A percentile compares a stretch with the other conserved stretches of the same genome.
phyloP scores from a whole-genome alignment of 768 basidiomycete species.

The Lactarius indigo region DNA sequence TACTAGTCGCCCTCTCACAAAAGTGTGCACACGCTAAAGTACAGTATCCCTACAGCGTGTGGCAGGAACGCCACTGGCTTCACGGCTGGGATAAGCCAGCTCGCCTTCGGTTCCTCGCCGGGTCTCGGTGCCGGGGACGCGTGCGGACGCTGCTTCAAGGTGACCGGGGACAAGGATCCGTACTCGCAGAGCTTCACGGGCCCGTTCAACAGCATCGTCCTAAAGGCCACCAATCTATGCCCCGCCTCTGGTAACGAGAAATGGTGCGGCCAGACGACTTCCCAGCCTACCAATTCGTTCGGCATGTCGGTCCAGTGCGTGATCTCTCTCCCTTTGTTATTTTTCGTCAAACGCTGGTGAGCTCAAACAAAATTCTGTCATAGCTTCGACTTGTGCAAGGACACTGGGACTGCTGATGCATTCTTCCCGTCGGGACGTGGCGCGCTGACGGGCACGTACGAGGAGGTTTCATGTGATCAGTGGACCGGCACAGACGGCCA shows the following conservation, averaged over 20 bases:
- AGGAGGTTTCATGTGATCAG: slow-evolving; percentile 53
- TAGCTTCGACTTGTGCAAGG: neutral
- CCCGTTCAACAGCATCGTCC: slow-evolving; percentile 53
- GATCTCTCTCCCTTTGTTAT: neutral
- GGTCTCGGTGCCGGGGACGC: slow-evolving; percentile 54
- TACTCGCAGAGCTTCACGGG: slow-evolving; percentile 48
- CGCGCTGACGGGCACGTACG: slow-evolving; percentile 50
- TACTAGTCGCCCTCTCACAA: neutral
- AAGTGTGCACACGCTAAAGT: neutral
- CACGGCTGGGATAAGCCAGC: slow-evolving; percentile 55
- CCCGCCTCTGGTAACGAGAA: slow-evolving; percentile 46
- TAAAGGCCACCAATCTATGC: slow-evolving; percentile 46
- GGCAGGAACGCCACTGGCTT: slow-evolving; percentile 48
- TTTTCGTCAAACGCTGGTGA: neutral
- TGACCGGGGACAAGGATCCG: slow-evolving; percentile 50
- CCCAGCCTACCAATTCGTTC: slow-evolving; percentile 41
- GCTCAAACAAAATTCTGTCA: neutral
- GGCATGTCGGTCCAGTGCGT: slow-evolving; percentile 49
- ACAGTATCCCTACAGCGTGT: slow-evolving; percentile 38
- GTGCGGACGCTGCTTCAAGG: slow-evolving; percentile 57
- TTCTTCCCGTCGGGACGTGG: slow-evolving; percentile 58
- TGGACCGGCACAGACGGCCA: slow-evolving; percentile 54
- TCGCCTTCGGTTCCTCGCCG: slow-evolving; percentile 52
- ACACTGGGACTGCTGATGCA: slow-evolving; percentile 27
- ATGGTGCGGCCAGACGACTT: slow-evolving; percentile 52